Percentiles rank a stretch among this genome's conserved stretches.
phyloP scores from a whole-genome alignment of 2,329 filamentous ascomycete genomes.

The Ceratocystis diversiconidia region DNA sequence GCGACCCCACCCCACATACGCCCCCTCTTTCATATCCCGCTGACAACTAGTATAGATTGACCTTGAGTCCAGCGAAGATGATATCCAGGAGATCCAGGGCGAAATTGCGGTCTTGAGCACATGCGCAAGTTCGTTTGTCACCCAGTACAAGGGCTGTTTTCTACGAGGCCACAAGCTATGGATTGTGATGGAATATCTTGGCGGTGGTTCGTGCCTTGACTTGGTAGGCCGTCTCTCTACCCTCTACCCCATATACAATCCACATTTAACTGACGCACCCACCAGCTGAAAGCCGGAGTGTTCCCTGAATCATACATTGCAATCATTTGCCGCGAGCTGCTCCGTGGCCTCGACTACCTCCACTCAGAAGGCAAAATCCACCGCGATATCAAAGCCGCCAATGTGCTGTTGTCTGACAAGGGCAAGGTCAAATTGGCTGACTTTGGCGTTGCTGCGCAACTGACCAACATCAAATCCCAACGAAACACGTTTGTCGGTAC shows the following conservation, averaged over 20 bases:
- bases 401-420: conserved; percentile 77
- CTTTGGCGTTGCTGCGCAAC: conserved; percentile 90
- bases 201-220: conserved; percentile 88
- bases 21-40: too few species aligned
- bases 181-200: conserved; percentile 98
- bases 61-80: conserved; percentile 95
- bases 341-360: conserved; percentile 82
- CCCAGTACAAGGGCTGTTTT: conserved; percentile 92
- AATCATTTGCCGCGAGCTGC: conserved; percentile 82
- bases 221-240: conserved; percentile 43
- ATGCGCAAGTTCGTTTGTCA: conserved; percentile 85
- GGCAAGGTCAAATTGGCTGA: conserved; percentile 93
- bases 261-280: conserved; percentile 14
- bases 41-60: conserved; percentile 54
- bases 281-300: conserved; percentile 71
- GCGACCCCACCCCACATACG: not conserved
- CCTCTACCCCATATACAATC: conserved; percentile 16
- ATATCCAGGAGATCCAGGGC: conserved; percentile 95
- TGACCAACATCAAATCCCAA: conserved; percentile 95
- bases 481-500: conserved; percentile 96
- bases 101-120: conserved; percentile 93
- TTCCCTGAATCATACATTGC: conserved; percentile 86
- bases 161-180: conserved; percentile 92
- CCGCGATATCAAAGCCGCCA: conserved; percentile 91
- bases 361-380: conserved; percentile 93